Conservation (phyloP, 2,329 filamentous ascomycete genomes). For the Aureobasidium leucospermi region DNA sequence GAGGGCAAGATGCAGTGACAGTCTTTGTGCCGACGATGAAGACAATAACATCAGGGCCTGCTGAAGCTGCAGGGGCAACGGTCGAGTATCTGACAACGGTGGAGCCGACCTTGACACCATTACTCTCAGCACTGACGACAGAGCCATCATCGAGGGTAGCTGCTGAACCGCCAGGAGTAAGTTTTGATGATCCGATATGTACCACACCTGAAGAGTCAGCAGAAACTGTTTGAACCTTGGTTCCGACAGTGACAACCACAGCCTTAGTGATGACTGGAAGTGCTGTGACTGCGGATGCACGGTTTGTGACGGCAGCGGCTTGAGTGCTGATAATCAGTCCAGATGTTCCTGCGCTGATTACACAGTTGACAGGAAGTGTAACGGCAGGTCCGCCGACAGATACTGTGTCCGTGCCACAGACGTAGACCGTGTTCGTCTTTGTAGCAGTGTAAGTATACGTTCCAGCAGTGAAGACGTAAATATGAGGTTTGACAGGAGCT, state of each 20-base stretch:
- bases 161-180: conserved; percentile 15
- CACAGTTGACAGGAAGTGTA: conserved; percentile 2
- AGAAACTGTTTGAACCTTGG: conserved; percentile 11
- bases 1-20: conserved; percentile 14
- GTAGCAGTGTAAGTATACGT: background rate
- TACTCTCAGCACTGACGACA: conserved; percentile 15
- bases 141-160: conserved; percentile 18
- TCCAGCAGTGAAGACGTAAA: background rate
- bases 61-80: background rate
- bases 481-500: background rate
- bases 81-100: background rate
- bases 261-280: background rate
- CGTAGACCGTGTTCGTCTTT: background rate
- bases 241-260: background rate
- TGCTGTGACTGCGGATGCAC: background rate
- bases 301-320: background rate
- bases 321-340: background rate
- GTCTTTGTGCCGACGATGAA: conserved; percentile 16
- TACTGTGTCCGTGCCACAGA: background rate
- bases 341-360: background rate
- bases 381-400: background rate
- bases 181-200: conserved; percentile 17
- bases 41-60: conserved; percentile 6
- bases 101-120: conserved; percentile 5
- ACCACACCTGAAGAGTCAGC: conserved; percentile 8